Base-by-base conservation (phyloP, 140 eudicot species). In the Erigeron philadelphicus region DNA sequence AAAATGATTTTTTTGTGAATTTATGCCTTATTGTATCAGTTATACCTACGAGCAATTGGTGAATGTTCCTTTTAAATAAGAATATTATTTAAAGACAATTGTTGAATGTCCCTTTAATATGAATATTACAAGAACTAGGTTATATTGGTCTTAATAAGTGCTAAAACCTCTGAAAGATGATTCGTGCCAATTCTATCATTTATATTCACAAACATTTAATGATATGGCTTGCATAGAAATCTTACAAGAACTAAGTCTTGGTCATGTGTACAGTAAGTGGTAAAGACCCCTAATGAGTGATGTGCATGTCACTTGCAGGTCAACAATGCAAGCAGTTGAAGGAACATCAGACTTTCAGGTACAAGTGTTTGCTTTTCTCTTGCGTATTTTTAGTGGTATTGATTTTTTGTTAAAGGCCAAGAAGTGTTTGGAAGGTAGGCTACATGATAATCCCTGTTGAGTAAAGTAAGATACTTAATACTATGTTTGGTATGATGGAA, bases 321-420 rank as follows among this genome's bases (percentile, higher is more conserved):
- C 95, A 71, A 80, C 68, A 21, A 17, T 80, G 72, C 85, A 74
- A 65, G 19, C 47, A n/a, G 88, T 78, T 25, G 89, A 88, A 44
- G 77, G 74, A 43, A 73, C 81, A 55, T 59, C 82, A 45, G 69
- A 66, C 67, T 76, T 68, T 53, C 83, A 84, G 98, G 98, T 92
- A 86, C 49, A 72, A n/a, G 15, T 67, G 16, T 46, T 46, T 66
- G 43, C n/a, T 15, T 9, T 18, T 50, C 53, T 49, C 21, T 59
- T 13, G 23, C 48, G 46, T 67, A 18, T 76, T 71, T 12, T 25
- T 62, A 19, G 16, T 60, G 68, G 48, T 46, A 5, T 75, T 59
- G 35, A 19, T 75, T 58, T 38, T 58, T 48, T 31, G 55, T 38
- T 61, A n/a, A 35, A 17, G 9, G 16, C 40, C 35, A 21, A 25